These are phyloP conservation scores for Schwanniomyces pseudopolymorphus DNA, from an alignment of 805 yeast genomes.

Conservation along the genomic window DNA sequence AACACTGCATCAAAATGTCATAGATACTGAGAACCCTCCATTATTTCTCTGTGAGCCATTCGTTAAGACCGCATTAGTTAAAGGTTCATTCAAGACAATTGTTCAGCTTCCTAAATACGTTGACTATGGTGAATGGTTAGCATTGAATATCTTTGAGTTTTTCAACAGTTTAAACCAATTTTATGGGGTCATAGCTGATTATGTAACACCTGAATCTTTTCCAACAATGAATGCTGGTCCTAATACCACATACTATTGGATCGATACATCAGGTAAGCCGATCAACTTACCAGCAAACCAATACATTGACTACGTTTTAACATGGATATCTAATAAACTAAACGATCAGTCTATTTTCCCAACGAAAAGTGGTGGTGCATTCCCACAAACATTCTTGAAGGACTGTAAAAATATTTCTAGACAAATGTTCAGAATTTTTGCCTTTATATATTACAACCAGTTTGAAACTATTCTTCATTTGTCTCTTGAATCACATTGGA, in stretches of 20 bases:
- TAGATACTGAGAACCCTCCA: slow-evolving; percentile 32
- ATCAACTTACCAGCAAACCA: slow-evolving; percentile 88
- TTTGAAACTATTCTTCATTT: slow-evolving; percentile 91
- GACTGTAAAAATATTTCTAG: slow-evolving; percentile 84
- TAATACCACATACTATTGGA: slow-evolving; percentile 86
- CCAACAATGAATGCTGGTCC: slow-evolving; percentile 98
- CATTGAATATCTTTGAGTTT: slow-evolving; percentile 86
- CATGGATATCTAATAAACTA: slow-evolving; percentile 85
- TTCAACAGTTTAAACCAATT: slow-evolving; percentile 84
- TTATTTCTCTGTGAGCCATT: slow-evolving; percentile 89
- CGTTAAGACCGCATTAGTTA: slow-evolving; percentile 89
- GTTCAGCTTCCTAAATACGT: slow-evolving; percentile 95
- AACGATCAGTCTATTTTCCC: slow-evolving; percentile 92
- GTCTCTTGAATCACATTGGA: slow-evolving; percentile 96
- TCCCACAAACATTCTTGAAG: slow-evolving; percentile 79
- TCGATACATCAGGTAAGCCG: slow-evolving; percentile 73
- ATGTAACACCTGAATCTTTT: slow-evolving; percentile 83
- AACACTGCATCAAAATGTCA: slow-evolving; percentile 9
- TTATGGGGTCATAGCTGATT: slow-evolving; percentile 87
- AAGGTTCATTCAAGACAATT: slow-evolving; percentile 94
- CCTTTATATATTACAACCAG: slow-evolving; percentile 92
- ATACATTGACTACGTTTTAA: slow-evolving; percentile 85
- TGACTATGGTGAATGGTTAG: slow-evolving; percentile 94
- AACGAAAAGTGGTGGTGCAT: slow-evolving; percentile 83
- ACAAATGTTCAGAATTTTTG: slow-evolving; percentile 94